Evolutionary conservation across 192 early-diverging fungal species (phyloP).

Genomic region (Coemansia sp.): DNA sequence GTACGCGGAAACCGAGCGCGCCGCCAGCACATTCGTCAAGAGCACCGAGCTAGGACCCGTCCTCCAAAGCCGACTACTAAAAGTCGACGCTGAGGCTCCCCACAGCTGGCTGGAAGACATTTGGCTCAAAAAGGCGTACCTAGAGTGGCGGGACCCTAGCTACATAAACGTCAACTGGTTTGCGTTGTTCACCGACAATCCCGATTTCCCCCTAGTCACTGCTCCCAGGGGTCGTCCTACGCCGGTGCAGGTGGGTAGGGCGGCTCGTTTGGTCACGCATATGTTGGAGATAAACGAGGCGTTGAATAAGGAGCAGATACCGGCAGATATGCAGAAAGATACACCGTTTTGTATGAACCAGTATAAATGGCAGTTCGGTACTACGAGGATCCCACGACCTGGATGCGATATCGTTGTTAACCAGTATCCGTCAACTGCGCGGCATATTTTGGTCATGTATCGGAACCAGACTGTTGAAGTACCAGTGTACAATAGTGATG

Average conservation of each 20-base stretch:
- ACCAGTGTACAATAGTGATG: slow-evolving; percentile 69
- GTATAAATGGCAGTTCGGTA: slow-evolving; percentile 85
- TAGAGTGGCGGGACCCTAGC: slow-evolving; percentile 82
- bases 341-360: slow-evolving; percentile 94
- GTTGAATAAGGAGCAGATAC: slow-evolving; percentile 66
- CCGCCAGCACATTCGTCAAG: slow-evolving; percentile 72
- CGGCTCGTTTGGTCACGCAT: slow-evolving; percentile 72
- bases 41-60: slow-evolving; percentile 69
- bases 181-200: slow-evolving; percentile 69
- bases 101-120: slow-evolving; percentile 90
- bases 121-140: slow-evolving; percentile 81
- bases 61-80: slow-evolving; percentile 74
- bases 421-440: slow-evolving; percentile 71
- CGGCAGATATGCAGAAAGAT: slow-evolving; percentile 70
- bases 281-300: slow-evolving; percentile 75
- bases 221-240: slow-evolving; percentile 60
- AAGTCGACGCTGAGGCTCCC: slow-evolving; percentile 67
- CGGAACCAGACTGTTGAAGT: slow-evolving; percentile 86
- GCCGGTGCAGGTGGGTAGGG: slow-evolving; percentile 74
- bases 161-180: slow-evolving; percentile 94
- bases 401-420: slow-evolving; percentile 72
- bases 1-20: slow-evolving; percentile 60
- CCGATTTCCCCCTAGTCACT: slow-evolving; percentile 49
- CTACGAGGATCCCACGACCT: slow-evolving; percentile 71
- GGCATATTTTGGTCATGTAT: slow-evolving; percentile 85